These are phyloP conservation scores for Phaeotremella fagi DNA, from an alignment of 768 basidiomycete species.

Conservation along the genomic window DNA sequence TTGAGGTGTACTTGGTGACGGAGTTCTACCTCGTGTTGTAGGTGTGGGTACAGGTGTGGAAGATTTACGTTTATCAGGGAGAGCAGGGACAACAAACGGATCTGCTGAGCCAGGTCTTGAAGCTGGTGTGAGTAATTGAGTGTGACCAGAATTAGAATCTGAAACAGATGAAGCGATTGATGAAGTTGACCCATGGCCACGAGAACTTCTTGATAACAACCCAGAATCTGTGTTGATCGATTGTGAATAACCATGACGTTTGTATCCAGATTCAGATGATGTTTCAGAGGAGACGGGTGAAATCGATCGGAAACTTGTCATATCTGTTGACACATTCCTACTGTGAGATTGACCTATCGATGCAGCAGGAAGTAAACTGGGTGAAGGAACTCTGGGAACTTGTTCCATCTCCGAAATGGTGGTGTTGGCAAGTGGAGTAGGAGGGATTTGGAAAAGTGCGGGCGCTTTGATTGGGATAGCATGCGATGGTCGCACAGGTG, in stretches of 20 bases:
- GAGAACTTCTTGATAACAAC: background rate
- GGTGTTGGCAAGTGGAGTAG: slow-evolving; percentile 29
- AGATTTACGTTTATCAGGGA: background rate
- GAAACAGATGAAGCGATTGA: slow-evolving; percentile 23
- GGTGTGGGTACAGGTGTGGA: slow-evolving; percentile 3
- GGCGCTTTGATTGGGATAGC: slow-evolving; percentile 47
- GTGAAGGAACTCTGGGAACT: background rate
- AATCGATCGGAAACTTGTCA: background rate
- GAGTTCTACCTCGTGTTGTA: slow-evolving; percentile 14
- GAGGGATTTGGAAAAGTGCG: slow-evolving; percentile 39
- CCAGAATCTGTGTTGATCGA: background rate
- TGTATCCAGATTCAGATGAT: slow-evolving; percentile 1
- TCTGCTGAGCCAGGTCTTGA: slow-evolving; percentile 36
- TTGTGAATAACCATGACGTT: background rate
- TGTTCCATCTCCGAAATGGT: background rate
- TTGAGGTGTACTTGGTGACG: slow-evolving; percentile 12
- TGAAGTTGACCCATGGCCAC: slow-evolving; percentile 12
- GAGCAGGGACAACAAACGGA: slow-evolving; percentile 17
- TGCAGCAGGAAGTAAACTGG: slow-evolving; percentile 10
- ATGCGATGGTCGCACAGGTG: slow-evolving; percentile 29
- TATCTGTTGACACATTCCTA: background rate
- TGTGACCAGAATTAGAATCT: slow-evolving; percentile 28
- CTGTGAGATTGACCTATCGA: background rate
- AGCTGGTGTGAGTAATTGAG: slow-evolving; percentile 36
- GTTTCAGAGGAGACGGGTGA: slow-evolving; percentile 2